Conservation (phyloP, 768 basidiomycete genomes). For the Grammothele lineata region DNA sequence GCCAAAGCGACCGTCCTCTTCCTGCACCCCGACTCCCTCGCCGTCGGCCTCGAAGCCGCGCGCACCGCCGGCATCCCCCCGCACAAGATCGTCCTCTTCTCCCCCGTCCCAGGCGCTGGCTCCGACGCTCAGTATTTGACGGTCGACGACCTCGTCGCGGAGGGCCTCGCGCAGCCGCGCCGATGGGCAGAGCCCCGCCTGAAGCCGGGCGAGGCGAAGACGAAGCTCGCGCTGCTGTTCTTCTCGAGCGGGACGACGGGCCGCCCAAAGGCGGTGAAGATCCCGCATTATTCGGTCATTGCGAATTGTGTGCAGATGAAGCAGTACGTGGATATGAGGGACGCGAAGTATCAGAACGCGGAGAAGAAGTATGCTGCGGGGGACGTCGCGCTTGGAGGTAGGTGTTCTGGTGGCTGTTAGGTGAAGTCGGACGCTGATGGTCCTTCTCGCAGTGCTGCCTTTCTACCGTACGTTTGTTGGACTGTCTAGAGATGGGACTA, state of each 20-base stretch:
- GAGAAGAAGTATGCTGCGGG: slow-evolving; percentile 36
- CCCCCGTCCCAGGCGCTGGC: slow-evolving; percentile 5
- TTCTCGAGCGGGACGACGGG: slow-evolving; percentile 80
- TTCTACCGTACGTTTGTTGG: slow-evolving; percentile 15
- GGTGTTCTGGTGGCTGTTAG: slow-evolving; percentile 6
- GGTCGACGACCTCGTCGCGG: slow-evolving; percentile 45
- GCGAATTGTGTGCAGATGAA: slow-evolving; percentile 34
- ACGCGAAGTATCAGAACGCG: slow-evolving; percentile 2
- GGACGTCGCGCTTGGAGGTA: slow-evolving; percentile 58
- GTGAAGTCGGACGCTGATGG: background rate
- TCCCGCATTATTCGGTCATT: slow-evolving; percentile 34
- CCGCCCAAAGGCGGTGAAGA: slow-evolving; percentile 52
- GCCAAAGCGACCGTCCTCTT: slow-evolving; percentile 24
- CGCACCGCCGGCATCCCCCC: slow-evolving; percentile 18
- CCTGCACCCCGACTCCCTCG: slow-evolving; percentile 19
- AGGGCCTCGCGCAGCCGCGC: slow-evolving; percentile 38
- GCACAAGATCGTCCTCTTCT: slow-evolving; percentile 21
- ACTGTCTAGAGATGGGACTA: slow-evolving; percentile 10
- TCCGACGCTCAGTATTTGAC: slow-evolving; percentile 24
- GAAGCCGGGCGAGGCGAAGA: slow-evolving; percentile 56
- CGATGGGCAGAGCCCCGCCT: slow-evolving; percentile 49
- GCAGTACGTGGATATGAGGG: slow-evolving; percentile 34
- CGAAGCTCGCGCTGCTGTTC: slow-evolving; percentile 64
- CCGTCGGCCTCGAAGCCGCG: slow-evolving; percentile 22
- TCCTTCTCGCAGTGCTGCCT: slow-evolving; percentile 11